Conservation (phyloP, 108 stramenopile genomes). For the Discostella stelligeroides region DNA sequence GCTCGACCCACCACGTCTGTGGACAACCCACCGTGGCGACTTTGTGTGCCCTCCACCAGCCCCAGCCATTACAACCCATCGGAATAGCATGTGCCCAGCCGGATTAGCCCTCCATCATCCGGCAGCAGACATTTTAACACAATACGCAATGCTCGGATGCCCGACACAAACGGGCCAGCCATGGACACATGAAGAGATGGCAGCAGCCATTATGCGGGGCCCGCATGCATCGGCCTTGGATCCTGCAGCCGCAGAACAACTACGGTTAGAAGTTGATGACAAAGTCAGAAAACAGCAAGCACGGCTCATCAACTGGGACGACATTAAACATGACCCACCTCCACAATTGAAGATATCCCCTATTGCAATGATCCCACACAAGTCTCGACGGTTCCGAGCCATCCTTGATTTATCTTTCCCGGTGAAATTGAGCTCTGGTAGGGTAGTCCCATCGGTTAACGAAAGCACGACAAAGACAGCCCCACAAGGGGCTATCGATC, state of each 20-base stretch:
- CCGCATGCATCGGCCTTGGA: neutral
- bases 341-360: too few relatives aligned
- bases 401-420: too few relatives aligned
- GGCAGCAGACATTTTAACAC: slow-evolving; percentile 1
- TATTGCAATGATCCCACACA: too few relatives aligned
- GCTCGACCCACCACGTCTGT: neutral
- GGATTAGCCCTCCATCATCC: slow-evolving; percentile 12
- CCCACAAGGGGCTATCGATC: too few relatives aligned
- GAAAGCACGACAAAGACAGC: too few relatives aligned
- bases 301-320: too few relatives aligned
- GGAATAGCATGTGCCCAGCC: slow-evolving; percentile 9
- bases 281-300: neutral
- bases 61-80: neutral
- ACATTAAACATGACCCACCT: too few relatives aligned
- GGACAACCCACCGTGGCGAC: slow-evolving; percentile 50
- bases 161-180: neutral
- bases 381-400: too few relatives aligned
- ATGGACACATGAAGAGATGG: neutral
- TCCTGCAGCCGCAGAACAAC: neutral
- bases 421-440: too few relatives aligned
- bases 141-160: too few relatives aligned
- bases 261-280: neutral
- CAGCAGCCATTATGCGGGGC: neutral
- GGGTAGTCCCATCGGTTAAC: too few relatives aligned
- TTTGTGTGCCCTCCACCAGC: slow-evolving; percentile 59